Base-by-base conservation (phyloP, 441 rosid genomes). In the Pelargonium cotyledonis region DNA sequence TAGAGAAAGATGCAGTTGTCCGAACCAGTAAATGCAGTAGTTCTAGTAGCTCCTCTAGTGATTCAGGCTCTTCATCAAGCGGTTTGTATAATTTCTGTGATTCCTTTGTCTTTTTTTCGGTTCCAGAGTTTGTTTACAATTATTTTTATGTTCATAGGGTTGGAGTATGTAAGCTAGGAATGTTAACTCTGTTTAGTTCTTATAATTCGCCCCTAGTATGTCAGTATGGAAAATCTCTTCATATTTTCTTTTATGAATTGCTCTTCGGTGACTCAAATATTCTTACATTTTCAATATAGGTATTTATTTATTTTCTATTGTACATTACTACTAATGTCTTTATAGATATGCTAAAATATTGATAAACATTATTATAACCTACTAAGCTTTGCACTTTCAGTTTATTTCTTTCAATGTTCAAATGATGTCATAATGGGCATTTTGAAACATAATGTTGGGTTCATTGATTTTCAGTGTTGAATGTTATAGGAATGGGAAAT, bases 61-160 rank as follows among this genome's bases (percentile, higher is more conserved):
- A 83, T 69, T 88, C 91, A 53, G 89, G 87, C 61, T 88, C 92
- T 70, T 88, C 97, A 72, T 84, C 91, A 67, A 85, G 84, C 79
- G 93, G 92, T 90, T 83, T 49, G 92, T 82, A 57, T 70, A 23
- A 23, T 23, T 83, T 64, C 74, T 77, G 47, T 68, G 67, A 70
- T 63, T 73, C 66, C 53, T 11, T 46, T 11, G 3, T 67, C 61
- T 12, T 21, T 61, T 44, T 16, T 9, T 14, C 35, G 23, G 53
- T 46, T 46, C 12, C 53, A 10, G 53, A 46, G 47, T 43, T 43
- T 5, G 47, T 43, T 43, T 43, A 46, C 16, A 47, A 44, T 11
- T 46, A 11, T 5, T 66, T 1, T 3, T 67, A 43, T 41, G 10
- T 23, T 58, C 0, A 58, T n/a, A 14, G 46, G 44, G 46, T 26